phyloP scores from a whole-genome alignment of 495 filamentous ascomycete species.

The Entonaema liquescens region DNA sequence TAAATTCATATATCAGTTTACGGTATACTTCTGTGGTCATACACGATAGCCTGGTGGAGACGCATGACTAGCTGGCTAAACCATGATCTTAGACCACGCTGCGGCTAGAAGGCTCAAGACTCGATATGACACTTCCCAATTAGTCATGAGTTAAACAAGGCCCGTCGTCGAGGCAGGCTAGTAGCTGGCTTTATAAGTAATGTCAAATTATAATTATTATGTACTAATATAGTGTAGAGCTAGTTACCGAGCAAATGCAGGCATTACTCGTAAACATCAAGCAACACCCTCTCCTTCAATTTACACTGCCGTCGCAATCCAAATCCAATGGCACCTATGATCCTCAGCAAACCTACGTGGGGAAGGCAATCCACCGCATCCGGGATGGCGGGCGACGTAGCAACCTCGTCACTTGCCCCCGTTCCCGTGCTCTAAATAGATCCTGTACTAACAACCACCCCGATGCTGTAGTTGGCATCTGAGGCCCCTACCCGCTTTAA shows the following conservation, averaged over 20 bases:
- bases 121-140: background rate
- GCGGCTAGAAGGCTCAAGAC: background rate
- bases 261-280: background rate
- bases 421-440: background rate
- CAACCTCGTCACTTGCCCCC: background rate
- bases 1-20: background rate
- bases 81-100: background rate
- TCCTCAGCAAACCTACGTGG: background rate
- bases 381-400: conserved; percentile 5
- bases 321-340: conserved; percentile 1
- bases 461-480: background rate
- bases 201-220: background rate
- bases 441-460: background rate
- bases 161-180: background rate
- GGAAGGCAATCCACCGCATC: background rate
- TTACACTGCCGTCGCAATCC: background rate
- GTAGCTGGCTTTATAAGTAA: too few species aligned
- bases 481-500: background rate
- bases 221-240: background rate
- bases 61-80: background rate
- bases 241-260: background rate
- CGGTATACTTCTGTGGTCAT: background rate
- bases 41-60: background rate
- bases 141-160: background rate
- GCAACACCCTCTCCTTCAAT: background rate